phyloP scores from a whole-genome alignment of 2,329 filamentous ascomycete species.

The Geosmithia morbida region DNA sequence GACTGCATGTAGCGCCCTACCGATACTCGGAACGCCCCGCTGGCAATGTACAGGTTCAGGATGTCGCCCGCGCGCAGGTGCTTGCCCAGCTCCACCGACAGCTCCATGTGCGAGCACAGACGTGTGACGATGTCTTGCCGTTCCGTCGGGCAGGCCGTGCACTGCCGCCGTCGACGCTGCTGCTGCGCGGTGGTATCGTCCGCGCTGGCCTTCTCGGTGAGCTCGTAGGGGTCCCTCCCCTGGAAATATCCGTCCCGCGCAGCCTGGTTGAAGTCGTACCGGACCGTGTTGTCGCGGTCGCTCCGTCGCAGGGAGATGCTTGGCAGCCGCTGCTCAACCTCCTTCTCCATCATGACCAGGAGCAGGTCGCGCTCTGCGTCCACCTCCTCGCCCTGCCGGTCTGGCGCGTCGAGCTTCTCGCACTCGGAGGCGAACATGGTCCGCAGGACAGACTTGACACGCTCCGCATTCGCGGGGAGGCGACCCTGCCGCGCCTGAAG shows the following conservation, averaged over 20 bases:
- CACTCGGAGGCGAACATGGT: background rate
- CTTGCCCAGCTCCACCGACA: slow-evolving; percentile 39
- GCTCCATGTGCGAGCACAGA: slow-evolving; percentile 29
- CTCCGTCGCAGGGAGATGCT: slow-evolving; percentile 1
- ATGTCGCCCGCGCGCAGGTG: slow-evolving; percentile 41
- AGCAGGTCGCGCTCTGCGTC: background rate
- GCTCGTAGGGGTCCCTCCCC: slow-evolving; percentile 14
- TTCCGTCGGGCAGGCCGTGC: too few relatives aligned
- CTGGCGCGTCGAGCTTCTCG: background rate
- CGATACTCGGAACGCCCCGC: slow-evolving; percentile 44
- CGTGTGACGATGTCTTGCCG: slow-evolving; percentile 24
- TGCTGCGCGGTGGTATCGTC: too few relatives aligned
- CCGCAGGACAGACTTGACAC: background rate
- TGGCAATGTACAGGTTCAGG: slow-evolving; percentile 49
- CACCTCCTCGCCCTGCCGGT: background rate
- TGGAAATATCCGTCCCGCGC: slow-evolving; percentile 14
- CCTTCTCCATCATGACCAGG: background rate
- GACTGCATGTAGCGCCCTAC: slow-evolving; percentile 45
- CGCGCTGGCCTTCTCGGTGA: background rate
- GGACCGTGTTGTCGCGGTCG: slow-evolving; percentile 3
- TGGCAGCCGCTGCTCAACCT: background rate
- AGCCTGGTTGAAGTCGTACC: slow-evolving; percentile 13
- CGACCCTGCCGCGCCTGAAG: background rate
- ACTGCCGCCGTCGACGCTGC: slow-evolving; percentile 1
- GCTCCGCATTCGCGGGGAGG: background rate